Evolutionary conservation across 441 rosid genomes (phyloP).

Genomic region (Viola pubescens): DNA sequence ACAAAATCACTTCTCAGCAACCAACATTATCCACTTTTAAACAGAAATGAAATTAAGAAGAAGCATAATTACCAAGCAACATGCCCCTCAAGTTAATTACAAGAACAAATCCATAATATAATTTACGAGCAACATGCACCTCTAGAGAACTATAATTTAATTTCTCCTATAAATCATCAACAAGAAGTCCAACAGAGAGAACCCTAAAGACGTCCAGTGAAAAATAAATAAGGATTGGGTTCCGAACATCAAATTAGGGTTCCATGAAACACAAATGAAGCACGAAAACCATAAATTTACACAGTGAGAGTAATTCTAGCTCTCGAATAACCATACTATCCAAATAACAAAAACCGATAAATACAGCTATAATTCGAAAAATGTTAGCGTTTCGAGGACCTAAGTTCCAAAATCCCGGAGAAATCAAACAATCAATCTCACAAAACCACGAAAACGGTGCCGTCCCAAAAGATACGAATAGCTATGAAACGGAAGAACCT

Average conservation of each 20-base stretch:
- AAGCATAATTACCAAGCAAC: too few relatives aligned
- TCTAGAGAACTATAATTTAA: too few relatives aligned
- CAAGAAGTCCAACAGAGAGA: too few relatives aligned
- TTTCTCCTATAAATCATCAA: too few relatives aligned
- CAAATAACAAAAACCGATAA: not conserved
- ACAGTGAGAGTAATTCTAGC: not conserved
- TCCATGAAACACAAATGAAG: not conserved
- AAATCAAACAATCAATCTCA: too few relatives aligned
- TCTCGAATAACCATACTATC: not conserved
- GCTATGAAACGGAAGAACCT: slow-evolving; percentile 4
- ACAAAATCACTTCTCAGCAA: not conserved
- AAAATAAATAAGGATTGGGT: not conserved
- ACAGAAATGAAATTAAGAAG: too few relatives aligned
- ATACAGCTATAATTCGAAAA: not conserved
- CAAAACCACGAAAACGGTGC: not conserved
- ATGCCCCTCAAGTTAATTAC: too few relatives aligned
- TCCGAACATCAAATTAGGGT: not conserved
- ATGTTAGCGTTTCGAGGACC: slow-evolving; percentile 20
- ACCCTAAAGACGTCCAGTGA: not conserved
- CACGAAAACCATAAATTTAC: not conserved
- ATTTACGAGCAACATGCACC: too few relatives aligned
- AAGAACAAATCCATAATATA: too few relatives aligned
- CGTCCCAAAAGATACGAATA: not conserved
- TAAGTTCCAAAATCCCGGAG: not conserved
- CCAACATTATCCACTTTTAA: not conserved